These are phyloP conservation scores for Pseudozyma pruni DNA, from an alignment of 1,284 basidiomycete genomes.

Conservation along the genomic window DNA sequence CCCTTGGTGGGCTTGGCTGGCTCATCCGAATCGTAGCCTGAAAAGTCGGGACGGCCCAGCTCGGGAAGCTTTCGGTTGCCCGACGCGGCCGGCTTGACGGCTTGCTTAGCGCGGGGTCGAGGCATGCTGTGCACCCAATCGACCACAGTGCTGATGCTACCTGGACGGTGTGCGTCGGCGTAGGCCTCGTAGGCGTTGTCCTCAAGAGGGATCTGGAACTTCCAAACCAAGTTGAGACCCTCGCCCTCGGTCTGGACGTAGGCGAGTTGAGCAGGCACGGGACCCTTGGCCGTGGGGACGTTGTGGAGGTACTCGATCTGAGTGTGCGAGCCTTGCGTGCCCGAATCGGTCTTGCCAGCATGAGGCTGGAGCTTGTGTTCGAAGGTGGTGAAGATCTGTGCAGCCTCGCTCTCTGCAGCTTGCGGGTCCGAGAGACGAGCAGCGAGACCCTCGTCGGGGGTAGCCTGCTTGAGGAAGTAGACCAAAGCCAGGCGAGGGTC, in stretches of 20 bases:
- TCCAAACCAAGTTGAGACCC: constrained; percentile 53
- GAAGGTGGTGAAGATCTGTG: constrained; percentile 50
- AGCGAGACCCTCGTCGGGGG: constrained; percentile 46
- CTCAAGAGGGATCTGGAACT: constrained; percentile 56
- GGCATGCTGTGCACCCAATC: constrained; percentile 60
- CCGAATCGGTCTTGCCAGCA: constrained; percentile 44
- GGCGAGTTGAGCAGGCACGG: constrained; percentile 54
- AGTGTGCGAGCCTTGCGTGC: constrained; percentile 32
- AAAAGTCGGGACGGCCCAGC: constrained; percentile 53
- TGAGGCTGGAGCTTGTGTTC: constrained; percentile 54
- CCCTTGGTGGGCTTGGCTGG: constrained; percentile 9
- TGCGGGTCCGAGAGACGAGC: constrained; percentile 39
- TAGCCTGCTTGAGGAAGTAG: constrained; percentile 54
- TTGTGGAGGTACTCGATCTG: constrained; percentile 54
- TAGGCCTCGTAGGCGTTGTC: constrained; percentile 60
- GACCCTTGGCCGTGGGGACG: constrained; percentile 56
- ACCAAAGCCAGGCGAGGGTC: constrained; percentile 55
- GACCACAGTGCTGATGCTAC: constrained; percentile 47
- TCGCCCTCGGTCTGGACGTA: constrained; percentile 51
- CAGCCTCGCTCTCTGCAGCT: constrained; percentile 34
- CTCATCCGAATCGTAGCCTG: constrained; percentile 21
- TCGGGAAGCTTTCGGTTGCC: constrained; percentile 28
- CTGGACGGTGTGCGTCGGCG: constrained; percentile 52
- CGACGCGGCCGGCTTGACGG: constrained; percentile 18
- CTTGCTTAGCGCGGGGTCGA: constrained; percentile 19